A percentile compares a stretch with the other conserved stretches of the same genome.
These are phyloP conservation scores for Ogataea zsoltii DNA, from an alignment of 805 yeast genomes.

Conservation along the genomic window DNA sequence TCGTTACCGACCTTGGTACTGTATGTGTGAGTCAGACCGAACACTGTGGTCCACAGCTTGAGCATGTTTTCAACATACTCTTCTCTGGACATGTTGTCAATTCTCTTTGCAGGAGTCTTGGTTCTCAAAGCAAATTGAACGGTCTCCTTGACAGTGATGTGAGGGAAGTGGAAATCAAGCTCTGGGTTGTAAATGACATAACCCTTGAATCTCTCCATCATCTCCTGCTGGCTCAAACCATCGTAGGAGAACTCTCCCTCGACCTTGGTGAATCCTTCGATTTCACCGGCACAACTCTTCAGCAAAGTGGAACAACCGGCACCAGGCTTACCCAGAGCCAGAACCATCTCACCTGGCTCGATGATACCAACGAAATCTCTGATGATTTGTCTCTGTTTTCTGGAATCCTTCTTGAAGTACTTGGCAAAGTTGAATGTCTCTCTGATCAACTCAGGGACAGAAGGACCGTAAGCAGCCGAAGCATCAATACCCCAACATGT, in stretches of 20 bases:
- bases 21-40: slow-evolving; percentile 59
- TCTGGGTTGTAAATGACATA: slow-evolving; percentile 61
- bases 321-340: slow-evolving; percentile 75
- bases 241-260: slow-evolving; percentile 62
- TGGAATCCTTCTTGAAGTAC: slow-evolving; percentile 33
- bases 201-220: slow-evolving; percentile 55
- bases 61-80: slow-evolving; percentile 44
- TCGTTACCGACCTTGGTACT: slow-evolving; percentile 67
- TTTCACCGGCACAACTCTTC: slow-evolving; percentile 60
- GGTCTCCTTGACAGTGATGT: slow-evolving; percentile 73
- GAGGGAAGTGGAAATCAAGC: slow-evolving; percentile 75
- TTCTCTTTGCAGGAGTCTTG: slow-evolving; percentile 57
- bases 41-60: slow-evolving; percentile 53
- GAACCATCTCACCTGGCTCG: slow-evolving; percentile 64
- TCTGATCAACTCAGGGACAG: slow-evolving; percentile 44
- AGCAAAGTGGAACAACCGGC: slow-evolving; percentile 77
- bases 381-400: slow-evolving; percentile 39
- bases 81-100: slow-evolving; percentile 42
- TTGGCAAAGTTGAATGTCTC: slow-evolving; percentile 32
- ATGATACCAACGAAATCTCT: slow-evolving; percentile 43
- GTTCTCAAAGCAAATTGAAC: slow-evolving; percentile 67
- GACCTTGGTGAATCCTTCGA: slow-evolving; percentile 43
- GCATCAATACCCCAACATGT: slow-evolving; percentile 53
- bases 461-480: slow-evolving; percentile 52
- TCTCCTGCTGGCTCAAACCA: slow-evolving; percentile 58